phyloP scores from a whole-genome alignment of 345 rosid genomes.

The Euphorbia peplus region DNA sequence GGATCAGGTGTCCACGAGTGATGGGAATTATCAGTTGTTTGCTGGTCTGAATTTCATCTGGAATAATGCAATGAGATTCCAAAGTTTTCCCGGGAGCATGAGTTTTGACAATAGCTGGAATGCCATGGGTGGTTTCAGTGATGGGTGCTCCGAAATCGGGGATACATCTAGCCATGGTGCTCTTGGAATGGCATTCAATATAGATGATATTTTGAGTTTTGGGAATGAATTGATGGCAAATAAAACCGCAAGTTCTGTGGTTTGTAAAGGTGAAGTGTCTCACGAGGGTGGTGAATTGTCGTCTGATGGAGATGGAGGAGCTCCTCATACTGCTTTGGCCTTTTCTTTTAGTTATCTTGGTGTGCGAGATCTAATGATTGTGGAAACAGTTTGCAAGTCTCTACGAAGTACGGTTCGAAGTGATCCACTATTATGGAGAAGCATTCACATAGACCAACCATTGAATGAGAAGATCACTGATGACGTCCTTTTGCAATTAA shows the following conservation, averaged over 20 bases:
- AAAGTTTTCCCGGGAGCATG: conserved; percentile 41
- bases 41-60: conserved; percentile 75
- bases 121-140: conserved; percentile 30
- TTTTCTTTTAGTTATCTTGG: conserved; percentile 64
- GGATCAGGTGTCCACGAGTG: conserved; percentile 39
- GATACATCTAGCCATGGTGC: conserved; percentile 19
- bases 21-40: conserved; percentile 57
- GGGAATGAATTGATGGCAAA: conserved; percentile 20
- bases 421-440: conserved; percentile 76
- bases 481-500: conserved; percentile 62
- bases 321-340: conserved; percentile 52
- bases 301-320: conserved; percentile 34
- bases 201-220: conserved; percentile 33
- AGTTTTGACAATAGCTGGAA: conserved; percentile 25
- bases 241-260: conserved; percentile 15
- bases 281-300: conserved; percentile 22
- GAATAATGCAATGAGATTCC: conserved; percentile 75
- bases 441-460: conserved; percentile 69
- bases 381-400: conserved; percentile 66
- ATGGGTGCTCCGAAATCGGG: conserved; percentile 24
- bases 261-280: conserved; percentile 20
- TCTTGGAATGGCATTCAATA: conserved; percentile 29
- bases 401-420: conserved; percentile 44
- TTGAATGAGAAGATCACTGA: conserved; percentile 85
- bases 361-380: conserved; percentile 66